Evolutionary conservation across 2,329 filamentous ascomycete genomes (phyloP), one percentile per base, ranked within the genome.

Genomic region (Trichoderma hamatum): DNA sequence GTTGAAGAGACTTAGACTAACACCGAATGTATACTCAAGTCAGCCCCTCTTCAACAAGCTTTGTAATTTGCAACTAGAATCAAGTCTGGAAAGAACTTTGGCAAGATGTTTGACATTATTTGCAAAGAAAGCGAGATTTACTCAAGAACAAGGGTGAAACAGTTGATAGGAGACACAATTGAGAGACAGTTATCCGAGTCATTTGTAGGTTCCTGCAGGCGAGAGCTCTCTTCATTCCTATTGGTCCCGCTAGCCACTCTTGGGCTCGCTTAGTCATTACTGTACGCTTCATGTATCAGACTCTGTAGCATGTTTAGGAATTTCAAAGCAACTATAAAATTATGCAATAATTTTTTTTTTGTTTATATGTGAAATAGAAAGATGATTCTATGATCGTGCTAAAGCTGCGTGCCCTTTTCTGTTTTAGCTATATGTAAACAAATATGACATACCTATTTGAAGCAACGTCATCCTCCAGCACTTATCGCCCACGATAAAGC

Each of bases 401-500:
- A 6, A 10, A 5, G 21, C 46, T 30, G 30, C 43, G 13, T 43
- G n/a, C n/a, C 9, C 46, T 5, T 24, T 24, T 13, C 9, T n/a
- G n/a, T 13, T 24, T 49, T 49, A 24, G 21, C 13, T 11, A 19
- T 4, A 49, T 13, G 19, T 11, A 49, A 24, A 24, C 21, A 49
- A 24, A 5, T 4, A 11, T 3, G 3, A 1, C 30, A 10, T n/a
- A 1, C 30, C 3, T n/a, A 43, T 10, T n/a, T 43, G 5, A 19
- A n/a, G 5, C 14, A 39, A 43, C 39, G 39, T 43, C 39, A 43
- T 43, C 16, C 21, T 51, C 55, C 68, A 51, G 34, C 11, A n/a
- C 56, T 49, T 32, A 34, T 46, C 65, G 55, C 56, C 46, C 54
- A 30, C 26, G 34, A 56, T 24, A 36, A 39, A 60, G 55, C 68